Conservation (phyloP, 164 flowering plant genomes). For the Vitis rupestris region DNA sequence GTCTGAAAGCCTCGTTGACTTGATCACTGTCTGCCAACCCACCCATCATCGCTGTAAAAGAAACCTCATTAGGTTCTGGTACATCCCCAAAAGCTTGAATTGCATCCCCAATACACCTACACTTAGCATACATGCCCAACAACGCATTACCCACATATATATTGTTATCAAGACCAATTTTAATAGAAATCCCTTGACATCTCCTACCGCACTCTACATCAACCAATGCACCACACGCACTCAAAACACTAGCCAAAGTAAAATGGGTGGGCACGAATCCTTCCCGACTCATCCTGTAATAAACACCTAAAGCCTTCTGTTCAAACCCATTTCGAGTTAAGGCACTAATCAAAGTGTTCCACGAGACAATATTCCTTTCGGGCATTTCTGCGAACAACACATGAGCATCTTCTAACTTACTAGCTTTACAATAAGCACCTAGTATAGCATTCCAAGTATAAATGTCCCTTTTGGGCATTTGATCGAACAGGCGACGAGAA, state of each 20-base stretch:
- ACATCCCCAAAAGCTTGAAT: constrained; percentile 46
- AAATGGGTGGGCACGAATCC: constrained; percentile 59
- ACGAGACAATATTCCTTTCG: constrained; percentile 59
- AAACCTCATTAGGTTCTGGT: constrained; percentile 66
- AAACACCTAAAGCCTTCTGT: constrained; percentile 41
- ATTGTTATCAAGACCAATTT: constrained; percentile 61
- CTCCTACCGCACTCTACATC: constrained; percentile 46
- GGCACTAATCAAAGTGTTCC: constrained; percentile 63
- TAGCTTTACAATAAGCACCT: constrained; percentile 38
- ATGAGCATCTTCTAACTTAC: constrained; percentile 33
- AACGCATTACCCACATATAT: constrained; percentile 74
- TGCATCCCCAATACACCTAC: constrained; percentile 51
- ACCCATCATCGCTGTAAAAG: constrained; percentile 73
- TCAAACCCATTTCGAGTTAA: constrained; percentile 43
- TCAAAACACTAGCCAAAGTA: constrained; percentile 73
- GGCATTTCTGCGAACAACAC: constrained; percentile 63
- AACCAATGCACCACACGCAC: constrained; percentile 56
- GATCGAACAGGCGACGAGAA: constrained; percentile 49
- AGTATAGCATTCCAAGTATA: constrained; percentile 70
- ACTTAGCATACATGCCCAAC: constrained; percentile 73
- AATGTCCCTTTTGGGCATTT: constrained; percentile 52
- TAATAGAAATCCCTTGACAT: constrained; percentile 58
- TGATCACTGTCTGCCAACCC: constrained; percentile 51
- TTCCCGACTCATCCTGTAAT: constrained; percentile 46
- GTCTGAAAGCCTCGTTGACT: constrained; percentile 51